Evolutionary conservation across 2,329 filamentous ascomycete genomes (phyloP).

Genomic region (Aotearoamyces nothofagi): DNA sequence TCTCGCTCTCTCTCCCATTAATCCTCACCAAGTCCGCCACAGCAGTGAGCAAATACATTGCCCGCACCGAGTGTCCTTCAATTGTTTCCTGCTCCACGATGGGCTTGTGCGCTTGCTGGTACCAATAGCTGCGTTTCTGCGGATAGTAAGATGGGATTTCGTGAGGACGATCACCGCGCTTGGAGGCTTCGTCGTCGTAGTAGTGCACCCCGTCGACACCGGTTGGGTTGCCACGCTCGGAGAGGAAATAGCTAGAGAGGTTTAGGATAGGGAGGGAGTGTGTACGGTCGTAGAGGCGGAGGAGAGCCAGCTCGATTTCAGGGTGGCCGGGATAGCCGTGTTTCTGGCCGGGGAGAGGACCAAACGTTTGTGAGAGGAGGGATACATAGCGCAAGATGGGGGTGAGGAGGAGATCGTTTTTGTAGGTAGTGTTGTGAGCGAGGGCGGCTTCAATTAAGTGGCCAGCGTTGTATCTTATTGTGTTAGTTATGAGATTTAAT

Average conservation of each 20-base stretch:
- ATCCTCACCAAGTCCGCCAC: slow-evolving; percentile 37
- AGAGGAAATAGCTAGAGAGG: slow-evolving; percentile 39
- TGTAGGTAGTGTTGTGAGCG: slow-evolving; percentile 35
- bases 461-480: slow-evolving; percentile 44
- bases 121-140: slow-evolving; percentile 25
- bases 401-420: slow-evolving; percentile 33
- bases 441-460: slow-evolving; percentile 47
- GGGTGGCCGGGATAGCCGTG: slow-evolving; percentile 47
- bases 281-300: slow-evolving; percentile 28
- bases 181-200: slow-evolving; percentile 36
- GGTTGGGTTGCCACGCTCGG: slow-evolving; percentile 37
- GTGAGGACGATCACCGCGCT: slow-evolving; percentile 32
- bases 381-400: slow-evolving; percentile 38
- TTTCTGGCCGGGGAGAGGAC: slow-evolving; percentile 29
- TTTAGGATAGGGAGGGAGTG: slow-evolving; percentile 22
- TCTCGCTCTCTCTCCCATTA: slow-evolving; percentile 7
- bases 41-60: slow-evolving; percentile 43
- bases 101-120: slow-evolving; percentile 39
- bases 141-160: slow-evolving; percentile 32
- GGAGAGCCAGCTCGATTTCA: slow-evolving; percentile 33
- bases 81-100: slow-evolving; percentile 36
- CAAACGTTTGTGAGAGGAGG: slow-evolving; percentile 35
- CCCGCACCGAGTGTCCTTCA: slow-evolving; percentile 43
- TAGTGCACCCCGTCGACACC: slow-evolving; percentile 34
- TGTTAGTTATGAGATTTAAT: no score